Evolutionary conservation across 129 eudicot genomes (phyloP), one percentile per base, ranked within the genome.

Genomic region (Calendula officinalis): DNA sequence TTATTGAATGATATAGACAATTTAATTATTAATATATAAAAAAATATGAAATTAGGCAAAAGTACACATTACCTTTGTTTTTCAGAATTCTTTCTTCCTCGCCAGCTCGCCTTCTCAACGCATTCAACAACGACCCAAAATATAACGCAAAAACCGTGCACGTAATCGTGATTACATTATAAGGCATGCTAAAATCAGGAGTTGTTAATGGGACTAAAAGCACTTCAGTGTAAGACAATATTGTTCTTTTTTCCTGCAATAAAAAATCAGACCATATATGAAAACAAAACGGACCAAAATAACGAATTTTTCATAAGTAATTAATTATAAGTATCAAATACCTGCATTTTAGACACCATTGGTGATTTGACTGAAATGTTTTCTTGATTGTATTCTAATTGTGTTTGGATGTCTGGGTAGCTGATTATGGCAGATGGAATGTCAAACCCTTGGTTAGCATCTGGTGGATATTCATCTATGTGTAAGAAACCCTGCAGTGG

Each of bases 111-210:
- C 85, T 75, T 36, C 95, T 80, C 32, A 92, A 80, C 48, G 80
- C 96, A 80, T 92, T 92, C 16, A 92, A 83, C 72, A 92, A 68
- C 11, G 98, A 92, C 66, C 96, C 98, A 77, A 88, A 92, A 74
- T 92, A 92, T 60, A 92, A 72, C 3, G 96, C 98, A 71, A 92
- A 92, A 16, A 92, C 91, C 2, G 96, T 92, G 86, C 98, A 92
- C 35, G 98, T 92, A 58, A 92, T 92, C 15, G 98, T 88, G 60
- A 88, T 88, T 50, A 92, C 98, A 66, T 92, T 92, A 76, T 92
- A 92, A 66, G 98, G 98, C 98, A 92, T 92, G 89, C 98, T 92
- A 78, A 92, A 92, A 84, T 92, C 98, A 66, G 98, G 98, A 61
- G 98, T 92, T 45, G 98, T 88, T 80, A 92, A 77, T 54, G 98